phyloP scores from a whole-genome alignment of 352 stramenopile genomes.

The Stephanocyclus meneghinianus region DNA sequence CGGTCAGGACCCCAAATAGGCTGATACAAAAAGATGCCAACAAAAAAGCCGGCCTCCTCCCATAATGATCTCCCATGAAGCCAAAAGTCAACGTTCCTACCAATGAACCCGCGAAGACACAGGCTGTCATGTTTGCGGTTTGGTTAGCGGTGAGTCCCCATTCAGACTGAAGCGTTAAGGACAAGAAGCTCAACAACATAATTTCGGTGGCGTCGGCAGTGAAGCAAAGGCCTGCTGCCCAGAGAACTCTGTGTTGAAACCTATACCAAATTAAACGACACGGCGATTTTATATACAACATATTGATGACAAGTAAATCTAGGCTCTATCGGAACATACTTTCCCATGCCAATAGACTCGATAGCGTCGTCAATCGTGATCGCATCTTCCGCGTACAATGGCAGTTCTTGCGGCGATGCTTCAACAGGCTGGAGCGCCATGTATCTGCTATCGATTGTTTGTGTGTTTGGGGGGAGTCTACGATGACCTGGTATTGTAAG shows the following conservation, averaged over 20 bases:
- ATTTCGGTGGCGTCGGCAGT: slow-evolving; percentile 75
- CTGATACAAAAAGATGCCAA: slow-evolving; percentile 61
- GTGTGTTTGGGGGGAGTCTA: neutral
- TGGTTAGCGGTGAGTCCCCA: slow-evolving; percentile 64
- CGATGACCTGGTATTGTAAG: no score
- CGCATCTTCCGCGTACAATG: neutral
- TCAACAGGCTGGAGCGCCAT: neutral
- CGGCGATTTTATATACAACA: neutral
- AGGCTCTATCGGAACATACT: neutral
- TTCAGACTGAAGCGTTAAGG: slow-evolving; percentile 63
- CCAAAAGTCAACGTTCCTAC: slow-evolving; percentile 71
- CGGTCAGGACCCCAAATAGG: slow-evolving; percentile 60
- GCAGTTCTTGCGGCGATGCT: neutral
- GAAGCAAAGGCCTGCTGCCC: slow-evolving; percentile 74
- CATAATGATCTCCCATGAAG: slow-evolving; percentile 66
- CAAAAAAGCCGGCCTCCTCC: slow-evolving; percentile 71
- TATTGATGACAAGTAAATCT: neutral
- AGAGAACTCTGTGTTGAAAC: slow-evolving; percentile 65
- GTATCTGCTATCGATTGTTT: neutral
- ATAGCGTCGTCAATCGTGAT: slow-evolving; percentile 71
- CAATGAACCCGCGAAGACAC: slow-evolving; percentile 68
- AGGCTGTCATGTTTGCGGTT: slow-evolving; percentile 61
- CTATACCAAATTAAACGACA: neutral
- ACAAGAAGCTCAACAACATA: slow-evolving; percentile 72
- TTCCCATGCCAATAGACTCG: slow-evolving; percentile 64